phyloP scores from a whole-genome alignment of 345 rosid species.

The Eucalyptus melliodora region DNA sequence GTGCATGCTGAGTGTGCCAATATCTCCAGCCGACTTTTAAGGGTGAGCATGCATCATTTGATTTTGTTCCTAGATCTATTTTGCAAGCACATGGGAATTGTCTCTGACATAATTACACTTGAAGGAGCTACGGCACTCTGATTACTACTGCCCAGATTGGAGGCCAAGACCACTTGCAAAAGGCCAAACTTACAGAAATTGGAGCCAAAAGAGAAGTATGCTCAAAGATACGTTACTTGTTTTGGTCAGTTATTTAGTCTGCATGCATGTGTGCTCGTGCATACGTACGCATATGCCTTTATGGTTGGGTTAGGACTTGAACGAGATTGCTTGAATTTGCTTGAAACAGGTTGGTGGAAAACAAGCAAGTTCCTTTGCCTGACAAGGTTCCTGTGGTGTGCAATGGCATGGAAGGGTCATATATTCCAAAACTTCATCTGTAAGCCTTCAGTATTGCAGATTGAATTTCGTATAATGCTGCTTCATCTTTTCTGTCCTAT shows the following conservation, averaged over 20 bases:
- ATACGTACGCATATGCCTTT: neutral
- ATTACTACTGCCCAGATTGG: too few species aligned
- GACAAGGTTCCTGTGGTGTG: slow-evolving; percentile 71
- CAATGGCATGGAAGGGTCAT: slow-evolving; percentile 92
- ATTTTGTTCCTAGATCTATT: too few species aligned
- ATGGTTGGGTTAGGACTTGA: neutral
- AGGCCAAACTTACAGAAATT: too few species aligned
- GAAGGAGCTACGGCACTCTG: too few species aligned
- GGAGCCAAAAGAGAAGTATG: slow-evolving; percentile 34
- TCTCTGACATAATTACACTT: too few species aligned
- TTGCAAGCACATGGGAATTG: too few species aligned
- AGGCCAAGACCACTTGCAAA: too few species aligned
- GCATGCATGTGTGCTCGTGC: neutral
- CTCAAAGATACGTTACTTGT: neutral
- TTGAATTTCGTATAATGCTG: neutral
- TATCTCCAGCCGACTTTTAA: too few species aligned
- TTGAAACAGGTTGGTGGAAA: slow-evolving; percentile 40
- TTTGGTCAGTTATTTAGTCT: neutral
- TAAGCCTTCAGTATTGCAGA: slow-evolving; percentile 15
- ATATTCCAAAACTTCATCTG: slow-evolving; percentile 65
- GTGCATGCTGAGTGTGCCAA: too few species aligned
- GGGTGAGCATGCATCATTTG: too few species aligned
- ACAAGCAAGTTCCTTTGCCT: slow-evolving; percentile 20
- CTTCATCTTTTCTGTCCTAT: neutral
- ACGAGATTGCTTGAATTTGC: neutral